Evolutionary conservation across 306 rosid species (phyloP), one percentile per base, ranked within the genome.

Genomic region (Trifolium repens): DNA sequence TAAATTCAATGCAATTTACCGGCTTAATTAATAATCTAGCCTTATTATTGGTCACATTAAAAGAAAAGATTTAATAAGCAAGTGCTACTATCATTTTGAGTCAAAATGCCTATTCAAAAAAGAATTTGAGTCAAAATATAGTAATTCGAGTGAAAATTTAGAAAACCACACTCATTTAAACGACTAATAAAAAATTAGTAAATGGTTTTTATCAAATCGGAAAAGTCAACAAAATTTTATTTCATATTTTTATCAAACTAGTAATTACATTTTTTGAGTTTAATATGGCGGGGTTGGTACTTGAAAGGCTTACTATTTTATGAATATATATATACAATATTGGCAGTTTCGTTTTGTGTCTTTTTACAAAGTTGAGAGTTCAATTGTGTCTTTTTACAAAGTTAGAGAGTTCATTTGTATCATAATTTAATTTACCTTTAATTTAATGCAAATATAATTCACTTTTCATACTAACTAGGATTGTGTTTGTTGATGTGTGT

Each of bases 401-500:
- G 61, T 67, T 30, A 52, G 35, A 77, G 22, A 16, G 69, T 43
- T 40, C 47, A 67, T n/a, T 55, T 4, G 7, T 37, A 9, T 59
- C 12, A 27, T 34, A 4, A 4, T 32, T 30, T 47, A 22, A 22
- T 22, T 22, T 22, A 22, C 24, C 24, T 22, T 22, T 22, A 27
- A 8, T 19, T 63, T 75, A 63, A 62, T 59, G 7, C 12, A 61
- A 58, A 37, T 26, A 22, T 59, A 32, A 30, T 30, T 30, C 30
- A 27, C 30, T 27, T 2, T 72, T 15, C 16, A 30, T 8, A 55
- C 16, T 40, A 24, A 32, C 13, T 58, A 24, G 16, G 40, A 24
- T 15, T 5, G 62, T 72, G 57, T 10, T 26, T 54, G 1, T 58
- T 58, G 11, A 71, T 35, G 30, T 57, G 77, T 58, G 68, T 27